A percentile compares a stretch with the other conserved stretches of the same genome.
phyloP scores from a whole-genome alignment of 2,329 filamentous ascomycete genomes.

The Tolypocladium album region DNA sequence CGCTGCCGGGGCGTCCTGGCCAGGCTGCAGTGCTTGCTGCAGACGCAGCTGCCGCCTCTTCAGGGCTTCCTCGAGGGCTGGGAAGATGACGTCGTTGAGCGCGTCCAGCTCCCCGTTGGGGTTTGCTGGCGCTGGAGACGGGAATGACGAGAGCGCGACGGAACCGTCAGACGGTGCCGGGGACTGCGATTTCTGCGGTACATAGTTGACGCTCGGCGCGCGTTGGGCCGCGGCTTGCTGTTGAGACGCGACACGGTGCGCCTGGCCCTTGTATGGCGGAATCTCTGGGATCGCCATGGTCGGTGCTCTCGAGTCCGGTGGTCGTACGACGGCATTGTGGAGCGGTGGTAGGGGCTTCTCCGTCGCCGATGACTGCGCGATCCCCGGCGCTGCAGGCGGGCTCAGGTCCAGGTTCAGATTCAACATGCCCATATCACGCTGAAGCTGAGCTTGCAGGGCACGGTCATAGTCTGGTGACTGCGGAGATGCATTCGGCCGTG shows the following conservation, averaged over 20 bases:
- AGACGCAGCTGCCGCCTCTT: slow-evolving; percentile 62
- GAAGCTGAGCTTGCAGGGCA: slow-evolving; percentile 51
- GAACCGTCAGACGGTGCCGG: slow-evolving; percentile 19
- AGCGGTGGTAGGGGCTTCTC: slow-evolving; percentile 19
- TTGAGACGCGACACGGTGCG: slow-evolving; percentile 18
- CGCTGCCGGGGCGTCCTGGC: slow-evolving; percentile 24
- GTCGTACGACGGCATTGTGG: slow-evolving; percentile 21
- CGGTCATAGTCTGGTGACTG: slow-evolving; percentile 51
- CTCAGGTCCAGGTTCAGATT: slow-evolving; percentile 27
- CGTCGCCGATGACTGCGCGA: neutral
- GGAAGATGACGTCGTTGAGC: slow-evolving; percentile 82
- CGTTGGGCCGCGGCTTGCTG: slow-evolving; percentile 13
- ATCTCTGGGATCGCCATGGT: slow-evolving; percentile 42
- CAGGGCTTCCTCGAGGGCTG: slow-evolving; percentile 82
- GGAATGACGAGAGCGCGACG: slow-evolving; percentile 37
- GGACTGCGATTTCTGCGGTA: slow-evolving; percentile 18
- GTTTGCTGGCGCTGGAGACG: slow-evolving; percentile 44
- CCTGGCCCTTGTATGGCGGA: slow-evolving; percentile 37
- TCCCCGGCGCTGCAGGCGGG: slow-evolving; percentile 8
- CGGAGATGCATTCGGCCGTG: slow-evolving; percentile 33
- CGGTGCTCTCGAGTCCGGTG: slow-evolving; percentile 25
- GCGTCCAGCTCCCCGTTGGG: slow-evolving; percentile 68
- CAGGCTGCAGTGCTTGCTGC: slow-evolving; percentile 37
- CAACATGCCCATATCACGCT: slow-evolving; percentile 48
- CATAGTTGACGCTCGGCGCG: slow-evolving; percentile 3